A percentile compares a stretch with the other conserved stretches of the same genome.
Evolutionary conservation across 2,329 filamentous ascomycete species (phyloP).

Genomic region (Verticillium dahliae): DNA sequence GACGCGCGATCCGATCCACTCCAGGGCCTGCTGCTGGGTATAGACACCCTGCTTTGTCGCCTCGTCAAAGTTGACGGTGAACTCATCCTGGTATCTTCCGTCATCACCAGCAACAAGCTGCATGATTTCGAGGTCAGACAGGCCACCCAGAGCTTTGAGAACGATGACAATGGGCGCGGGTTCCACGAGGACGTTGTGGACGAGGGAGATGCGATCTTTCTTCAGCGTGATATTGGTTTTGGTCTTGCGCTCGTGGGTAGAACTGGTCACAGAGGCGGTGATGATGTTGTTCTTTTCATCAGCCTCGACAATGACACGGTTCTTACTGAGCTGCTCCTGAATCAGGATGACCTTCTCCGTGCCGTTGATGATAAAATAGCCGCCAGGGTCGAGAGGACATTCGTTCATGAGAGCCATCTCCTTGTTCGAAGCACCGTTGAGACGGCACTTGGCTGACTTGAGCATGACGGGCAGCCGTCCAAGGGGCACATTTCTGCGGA

Average conservation of each 20-base stretch:
- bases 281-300: constrained; percentile 89
- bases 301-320: constrained; percentile 93
- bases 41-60: constrained; percentile 76
- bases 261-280: constrained; percentile 93
- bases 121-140: constrained; percentile 92
- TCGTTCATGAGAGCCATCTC: constrained; percentile 92
- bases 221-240: constrained; percentile 95
- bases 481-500: constrained; percentile 71
- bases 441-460: constrained; percentile 85
- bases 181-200: constrained; percentile 89
- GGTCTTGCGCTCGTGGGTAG: constrained; percentile 93
- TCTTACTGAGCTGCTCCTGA: constrained; percentile 98
- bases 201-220: constrained; percentile 82
- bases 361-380: constrained; percentile 95
- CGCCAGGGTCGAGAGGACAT: constrained; percentile 90
- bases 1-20: constrained; percentile 81
- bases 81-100: constrained; percentile 86
- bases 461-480: constrained; percentile 96
- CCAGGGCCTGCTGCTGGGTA: constrained; percentile 91
- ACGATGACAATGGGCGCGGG: constrained; percentile 93
- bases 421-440: constrained; percentile 74
- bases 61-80: constrained; percentile 92
- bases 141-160: constrained; percentile 86
- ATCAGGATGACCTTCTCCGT: constrained; percentile 99
- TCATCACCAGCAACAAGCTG: constrained; percentile 85